Conservation (phyloP, 2,329 filamentous ascomycete genomes). For the Amauroascus niger region DNA sequence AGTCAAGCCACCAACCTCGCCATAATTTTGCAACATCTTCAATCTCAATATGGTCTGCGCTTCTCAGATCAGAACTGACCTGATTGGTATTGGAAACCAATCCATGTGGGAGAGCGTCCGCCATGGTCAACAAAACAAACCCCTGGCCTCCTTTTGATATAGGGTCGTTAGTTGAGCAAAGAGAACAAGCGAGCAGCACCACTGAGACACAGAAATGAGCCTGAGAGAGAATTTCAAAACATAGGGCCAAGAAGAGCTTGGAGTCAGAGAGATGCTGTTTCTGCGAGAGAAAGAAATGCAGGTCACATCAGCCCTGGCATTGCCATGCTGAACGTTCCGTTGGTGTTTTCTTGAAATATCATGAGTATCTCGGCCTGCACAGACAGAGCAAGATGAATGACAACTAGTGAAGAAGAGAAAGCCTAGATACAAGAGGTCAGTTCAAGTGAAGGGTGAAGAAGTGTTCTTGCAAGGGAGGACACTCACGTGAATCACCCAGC, state of each 20-base stretch:
- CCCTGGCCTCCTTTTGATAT: not conserved
- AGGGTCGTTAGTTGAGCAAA: not conserved
- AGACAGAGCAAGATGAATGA: not conserved
- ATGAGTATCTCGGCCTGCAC: not conserved
- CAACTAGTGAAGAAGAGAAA: not conserved
- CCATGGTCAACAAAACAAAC: slow-evolving; percentile 25
- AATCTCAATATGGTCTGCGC: slow-evolving; percentile 30
- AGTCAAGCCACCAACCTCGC: slow-evolving; percentile 41
- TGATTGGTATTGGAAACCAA: slow-evolving; percentile 32
- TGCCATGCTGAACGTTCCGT: not conserved
- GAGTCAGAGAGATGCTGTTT: not conserved
- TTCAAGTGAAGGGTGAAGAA: not conserved
- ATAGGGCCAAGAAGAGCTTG: not conserved
- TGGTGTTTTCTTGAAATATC: not conserved
- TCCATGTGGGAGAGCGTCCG: slow-evolving; percentile 32
- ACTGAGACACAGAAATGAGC: not conserved
- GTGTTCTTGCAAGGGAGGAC: slow-evolving; percentile 2
- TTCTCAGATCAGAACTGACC: slow-evolving; percentile 31
- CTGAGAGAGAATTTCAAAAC: not conserved
- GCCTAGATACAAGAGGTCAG: not conserved
- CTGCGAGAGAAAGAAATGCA: not conserved
- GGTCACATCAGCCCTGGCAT: not conserved
- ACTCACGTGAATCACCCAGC: slow-evolving; percentile 11
- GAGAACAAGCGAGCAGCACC: not conserved
- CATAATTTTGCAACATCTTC: slow-evolving; percentile 39